phyloP scores from a whole-genome alignment of 2,329 filamentous ascomycete genomes.

The Calonectria pseudoreteaudii region DNA sequence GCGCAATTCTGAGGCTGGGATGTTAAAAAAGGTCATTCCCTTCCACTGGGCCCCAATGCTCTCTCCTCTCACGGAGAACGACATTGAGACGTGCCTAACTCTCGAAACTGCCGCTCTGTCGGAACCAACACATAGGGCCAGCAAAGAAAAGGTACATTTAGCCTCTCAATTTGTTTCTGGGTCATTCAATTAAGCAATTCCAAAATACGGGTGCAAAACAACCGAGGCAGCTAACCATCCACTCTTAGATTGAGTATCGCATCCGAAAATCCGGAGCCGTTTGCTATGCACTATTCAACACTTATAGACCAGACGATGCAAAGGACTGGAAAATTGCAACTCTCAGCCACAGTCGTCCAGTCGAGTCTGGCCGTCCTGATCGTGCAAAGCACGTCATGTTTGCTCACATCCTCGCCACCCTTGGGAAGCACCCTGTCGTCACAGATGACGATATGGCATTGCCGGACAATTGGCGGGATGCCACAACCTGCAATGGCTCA shows the following conservation, averaged over 20 bases:
- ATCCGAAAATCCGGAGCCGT: constrained; percentile 65
- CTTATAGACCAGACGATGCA: constrained; percentile 60
- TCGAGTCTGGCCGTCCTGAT: constrained; percentile 61
- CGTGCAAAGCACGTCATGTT: constrained; percentile 69
- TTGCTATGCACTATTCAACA: constrained; percentile 83
- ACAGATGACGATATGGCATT: constrained; percentile 83
- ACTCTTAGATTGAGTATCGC: constrained; percentile 46
- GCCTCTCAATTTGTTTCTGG: neutral
- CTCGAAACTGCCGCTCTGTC: constrained; percentile 68
- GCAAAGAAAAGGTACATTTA: constrained; percentile 64
- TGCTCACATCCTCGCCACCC: constrained; percentile 82
- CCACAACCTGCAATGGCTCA: constrained; percentile 54
- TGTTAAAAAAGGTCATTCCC: constrained; percentile 58
- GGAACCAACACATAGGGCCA: constrained; percentile 61
- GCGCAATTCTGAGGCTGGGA: constrained; percentile 44
- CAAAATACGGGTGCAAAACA: neutral
- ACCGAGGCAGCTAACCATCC: neutral
- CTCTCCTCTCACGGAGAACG: constrained; percentile 76
- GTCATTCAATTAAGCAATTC: neutral
- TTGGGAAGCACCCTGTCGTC: constrained; percentile 71
- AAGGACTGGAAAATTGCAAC: constrained; percentile 65
- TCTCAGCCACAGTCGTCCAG: constrained; percentile 59
- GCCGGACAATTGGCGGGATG: constrained; percentile 74
- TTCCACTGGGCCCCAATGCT: constrained; percentile 72
- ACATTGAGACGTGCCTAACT: constrained; percentile 69